A percentile compares a stretch with the other conserved stretches of the same genome.
phyloP scores from a whole-genome alignment of 1,284 basidiomycete genomes.

The Psilocybe mexicana region DNA sequence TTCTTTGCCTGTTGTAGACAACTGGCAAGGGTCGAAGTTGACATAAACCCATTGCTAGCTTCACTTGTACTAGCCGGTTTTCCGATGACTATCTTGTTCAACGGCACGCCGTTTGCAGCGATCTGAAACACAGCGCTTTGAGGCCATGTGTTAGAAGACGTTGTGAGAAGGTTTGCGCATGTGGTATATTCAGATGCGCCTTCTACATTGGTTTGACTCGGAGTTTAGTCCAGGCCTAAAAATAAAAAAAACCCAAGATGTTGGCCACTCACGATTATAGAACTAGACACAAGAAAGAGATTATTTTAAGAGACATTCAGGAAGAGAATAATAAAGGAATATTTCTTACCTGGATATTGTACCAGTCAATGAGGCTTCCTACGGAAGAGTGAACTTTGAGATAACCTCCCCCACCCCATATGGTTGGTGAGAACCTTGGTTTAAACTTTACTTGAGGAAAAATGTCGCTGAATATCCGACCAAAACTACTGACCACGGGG shows the following conservation, averaged over 20 bases:
- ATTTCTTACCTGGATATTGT: constrained; percentile 39
- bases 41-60: constrained; percentile 61
- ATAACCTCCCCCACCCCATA: constrained; percentile 60
- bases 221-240: constrained; percentile 8
- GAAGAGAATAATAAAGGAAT: not conserved
- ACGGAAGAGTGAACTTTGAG: constrained; percentile 54
- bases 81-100: constrained; percentile 53
- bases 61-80: constrained; percentile 57
- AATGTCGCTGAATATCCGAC: constrained; percentile 1
- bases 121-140: constrained; percentile 61
- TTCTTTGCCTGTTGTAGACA: constrained; percentile 57
- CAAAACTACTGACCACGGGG: constrained; percentile 44
- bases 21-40: constrained; percentile 48
- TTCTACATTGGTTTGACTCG: constrained; percentile 39
- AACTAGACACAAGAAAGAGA: constrained; percentile 39
- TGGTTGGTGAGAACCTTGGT: constrained; percentile 49
- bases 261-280: constrained; percentile 54
- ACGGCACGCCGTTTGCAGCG: constrained; percentile 49
- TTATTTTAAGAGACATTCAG: constrained; percentile 5
- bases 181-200: constrained; percentile 58
- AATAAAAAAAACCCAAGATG: constrained; percentile 9
- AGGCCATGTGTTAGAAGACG: constrained; percentile 53
- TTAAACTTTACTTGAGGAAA: constrained; percentile 9
- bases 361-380: constrained; percentile 60
- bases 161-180: constrained; percentile 52